phyloP scores from a whole-genome alignment of 371 early-diverging fungal genomes.

The Mucor racemosus region DNA sequence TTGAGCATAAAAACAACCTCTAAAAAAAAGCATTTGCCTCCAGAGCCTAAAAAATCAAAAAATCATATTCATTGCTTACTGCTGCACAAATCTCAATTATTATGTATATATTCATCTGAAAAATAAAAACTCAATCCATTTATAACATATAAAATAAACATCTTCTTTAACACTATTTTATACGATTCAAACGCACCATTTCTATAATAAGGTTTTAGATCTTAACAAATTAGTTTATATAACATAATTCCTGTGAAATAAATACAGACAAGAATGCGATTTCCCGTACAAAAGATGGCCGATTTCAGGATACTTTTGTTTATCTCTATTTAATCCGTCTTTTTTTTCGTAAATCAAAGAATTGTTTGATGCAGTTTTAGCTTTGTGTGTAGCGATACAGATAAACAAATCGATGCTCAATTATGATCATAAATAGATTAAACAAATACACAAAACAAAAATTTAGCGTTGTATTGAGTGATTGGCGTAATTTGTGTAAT shows the following conservation, averaged over 20 bases:
- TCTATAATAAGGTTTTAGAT: not conserved
- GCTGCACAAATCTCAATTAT: not conserved
- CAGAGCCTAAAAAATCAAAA: not conserved
- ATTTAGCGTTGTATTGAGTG: not conserved
- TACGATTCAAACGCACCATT: not conserved
- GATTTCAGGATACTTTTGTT: not conserved
- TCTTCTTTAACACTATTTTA: not conserved
- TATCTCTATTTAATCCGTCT: not conserved
- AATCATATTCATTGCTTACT: not conserved
- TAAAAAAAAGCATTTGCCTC: not conserved
- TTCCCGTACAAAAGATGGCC: not conserved
- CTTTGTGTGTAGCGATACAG: not conserved
- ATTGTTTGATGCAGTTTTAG: not conserved
- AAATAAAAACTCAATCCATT: not conserved
- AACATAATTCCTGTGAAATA: not conserved
- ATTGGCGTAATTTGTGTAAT: too few relatives aligned
- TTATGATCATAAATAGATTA: slow-evolving; percentile 1
- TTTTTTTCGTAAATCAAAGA: not conserved
- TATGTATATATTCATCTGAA: not conserved
- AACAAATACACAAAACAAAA: not conserved
- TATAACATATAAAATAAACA: not conserved
- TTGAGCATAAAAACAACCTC: not conserved
- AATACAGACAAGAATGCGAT: not conserved
- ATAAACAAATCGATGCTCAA: not conserved
- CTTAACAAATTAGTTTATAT: not conserved